Conservation (phyloP, 2,329 filamentous ascomycete genomes). For the Bertia moriformis region DNA sequence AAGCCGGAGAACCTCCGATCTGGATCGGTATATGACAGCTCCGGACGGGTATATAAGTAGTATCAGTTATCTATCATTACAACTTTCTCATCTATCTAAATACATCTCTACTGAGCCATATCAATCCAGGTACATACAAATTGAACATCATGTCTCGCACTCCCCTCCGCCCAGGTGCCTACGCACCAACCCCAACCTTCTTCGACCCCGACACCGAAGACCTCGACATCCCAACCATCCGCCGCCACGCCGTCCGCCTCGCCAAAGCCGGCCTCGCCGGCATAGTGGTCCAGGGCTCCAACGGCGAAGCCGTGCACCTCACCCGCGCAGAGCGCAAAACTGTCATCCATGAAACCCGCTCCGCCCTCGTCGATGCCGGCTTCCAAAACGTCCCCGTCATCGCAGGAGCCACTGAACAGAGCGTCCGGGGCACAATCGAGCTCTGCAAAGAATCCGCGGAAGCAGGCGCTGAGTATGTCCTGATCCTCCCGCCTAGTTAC, state of each 20-base stretch:
- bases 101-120: too few relatives aligned
- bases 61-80: too few relatives aligned
- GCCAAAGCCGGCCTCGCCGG: conserved; percentile 66
- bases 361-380: conserved; percentile 69
- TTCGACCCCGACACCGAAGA: conserved; percentile 75
- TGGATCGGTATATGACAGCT: too few relatives aligned
- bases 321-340: conserved; percentile 62
- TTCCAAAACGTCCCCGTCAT: conserved; percentile 67
- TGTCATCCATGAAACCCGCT: conserved; percentile 64
- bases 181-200: conserved; percentile 82
- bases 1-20: too few relatives aligned
- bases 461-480: conserved; percentile 65
- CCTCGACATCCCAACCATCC: conserved; percentile 65
- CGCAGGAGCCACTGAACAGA: conserved; percentile 68
- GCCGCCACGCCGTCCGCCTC: conserved; percentile 67
- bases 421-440: conserved; percentile 66
- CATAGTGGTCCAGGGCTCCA: conserved; percentile 77
- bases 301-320: conserved; percentile 78
- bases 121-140: too few relatives aligned
- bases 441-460: conserved; percentile 51
- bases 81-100: too few relatives aligned
- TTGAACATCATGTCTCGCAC: conserved; percentile 24
- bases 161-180: conserved; percentile 67
- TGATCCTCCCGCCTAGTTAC: conserved; percentile 71
- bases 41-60: too few relatives aligned